These are phyloP conservation scores for Adenanthera pavonina DNA, from an alignment of 306 rosid genomes.

Conservation along the genomic window DNA sequence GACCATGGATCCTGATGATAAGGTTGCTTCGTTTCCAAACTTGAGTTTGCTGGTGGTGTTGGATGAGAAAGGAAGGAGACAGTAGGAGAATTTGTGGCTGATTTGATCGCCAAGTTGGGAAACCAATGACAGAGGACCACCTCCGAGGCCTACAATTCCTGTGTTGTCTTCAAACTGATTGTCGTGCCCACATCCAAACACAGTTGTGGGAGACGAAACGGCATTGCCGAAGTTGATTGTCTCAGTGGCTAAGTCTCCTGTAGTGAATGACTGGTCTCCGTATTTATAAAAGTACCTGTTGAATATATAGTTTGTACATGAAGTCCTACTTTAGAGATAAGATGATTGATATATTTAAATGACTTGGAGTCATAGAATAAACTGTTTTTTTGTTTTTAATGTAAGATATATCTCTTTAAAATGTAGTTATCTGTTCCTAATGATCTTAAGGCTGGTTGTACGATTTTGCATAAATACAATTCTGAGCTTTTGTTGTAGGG, in stretches of 20 bases:
- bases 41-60: constrained; percentile 2
- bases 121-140: constrained; percentile 8
- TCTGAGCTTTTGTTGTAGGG: not conserved
- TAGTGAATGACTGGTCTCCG: constrained; percentile 5
- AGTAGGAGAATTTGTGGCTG: constrained; percentile 18
- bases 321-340: not conserved
- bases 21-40: not conserved
- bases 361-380: not conserved
- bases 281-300: constrained; percentile 17
- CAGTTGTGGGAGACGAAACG: not conserved
- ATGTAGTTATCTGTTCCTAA: not conserved
- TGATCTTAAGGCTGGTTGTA: not conserved
- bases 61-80: constrained; percentile 15
- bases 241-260: constrained; percentile 18
- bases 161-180: not conserved
- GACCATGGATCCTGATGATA: not conserved
- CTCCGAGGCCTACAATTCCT: constrained; percentile 25
- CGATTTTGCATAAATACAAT: too few species aligned
- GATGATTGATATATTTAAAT: not conserved
- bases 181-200: constrained; percentile 10
- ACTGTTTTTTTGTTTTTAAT: too few species aligned
- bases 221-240: constrained; percentile 3
- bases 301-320: not conserved
- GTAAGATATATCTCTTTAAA: not conserved
- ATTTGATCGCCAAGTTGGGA: constrained; percentile 9